phyloP scores from a whole-genome alignment of 352 stramenopile genomes.

The Phytophthora pini region DNA sequence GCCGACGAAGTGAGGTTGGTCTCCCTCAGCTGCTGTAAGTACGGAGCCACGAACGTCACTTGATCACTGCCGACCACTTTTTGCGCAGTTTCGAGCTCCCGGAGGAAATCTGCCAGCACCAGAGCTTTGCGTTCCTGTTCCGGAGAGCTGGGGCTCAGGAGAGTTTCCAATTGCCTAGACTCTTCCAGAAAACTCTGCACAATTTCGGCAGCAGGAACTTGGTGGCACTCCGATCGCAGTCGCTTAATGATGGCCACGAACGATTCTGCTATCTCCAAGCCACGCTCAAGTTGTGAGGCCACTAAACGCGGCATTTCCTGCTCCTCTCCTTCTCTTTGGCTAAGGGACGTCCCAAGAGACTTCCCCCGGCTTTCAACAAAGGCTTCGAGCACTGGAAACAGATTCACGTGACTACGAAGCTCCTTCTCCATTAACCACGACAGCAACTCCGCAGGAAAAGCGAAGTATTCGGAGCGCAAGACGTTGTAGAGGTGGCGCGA shows the following conservation, averaged over 20 bases:
- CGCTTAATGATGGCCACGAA: conserved; percentile 55
- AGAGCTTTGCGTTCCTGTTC: conserved; percentile 66
- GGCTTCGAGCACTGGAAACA: conserved; percentile 58
- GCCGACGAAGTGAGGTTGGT: conserved; percentile 39
- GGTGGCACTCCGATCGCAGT: conserved; percentile 55
- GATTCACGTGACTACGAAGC: conserved; percentile 47
- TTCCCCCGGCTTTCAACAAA: conserved; percentile 52
- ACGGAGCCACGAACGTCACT: conserved; percentile 76
- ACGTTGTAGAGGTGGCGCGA: conserved; percentile 83
- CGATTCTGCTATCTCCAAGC: conserved; percentile 32
- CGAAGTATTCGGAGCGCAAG: conserved; percentile 67
- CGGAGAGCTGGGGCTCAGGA: conserved; percentile 58
- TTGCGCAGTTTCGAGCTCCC: conserved; percentile 66
- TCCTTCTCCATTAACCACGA: conserved; percentile 76
- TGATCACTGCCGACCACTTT: conserved; percentile 59
- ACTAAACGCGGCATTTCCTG: conserved; percentile 10
- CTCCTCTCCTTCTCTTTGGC: conserved; percentile 15
- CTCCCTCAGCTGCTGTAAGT: conserved; percentile 67
- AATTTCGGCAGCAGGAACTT: conserved; percentile 59
- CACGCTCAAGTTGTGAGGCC: conserved; percentile 25
- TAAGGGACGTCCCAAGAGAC: conserved; percentile 24
- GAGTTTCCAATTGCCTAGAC: conserved; percentile 45
- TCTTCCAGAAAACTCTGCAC: conserved; percentile 70
- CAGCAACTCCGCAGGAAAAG: conserved; percentile 59
- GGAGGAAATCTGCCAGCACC: conserved; percentile 69